Base-by-base conservation (phyloP, 192 early-diverging fungal genomes). In the Pilaira anomala region DNA sequence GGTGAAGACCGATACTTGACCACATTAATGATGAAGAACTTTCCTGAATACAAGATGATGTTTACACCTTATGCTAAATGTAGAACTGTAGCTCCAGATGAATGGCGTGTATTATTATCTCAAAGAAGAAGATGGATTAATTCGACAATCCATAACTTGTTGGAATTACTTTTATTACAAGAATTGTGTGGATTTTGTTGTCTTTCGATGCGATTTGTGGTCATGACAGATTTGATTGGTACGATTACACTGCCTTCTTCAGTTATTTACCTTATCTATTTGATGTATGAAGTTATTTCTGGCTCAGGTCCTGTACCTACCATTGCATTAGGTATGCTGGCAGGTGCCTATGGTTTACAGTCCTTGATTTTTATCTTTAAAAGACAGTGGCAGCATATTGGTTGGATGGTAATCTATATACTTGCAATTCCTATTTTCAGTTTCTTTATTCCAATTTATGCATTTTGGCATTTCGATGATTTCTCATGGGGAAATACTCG, bases 91-190 rank as follows among this genome's bases (percentile, higher is more conserved):
- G 97, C 92, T 12, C 97, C 97, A 9, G 97, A 98, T 66, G 84
- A 86, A 65, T 96, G 94, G 88, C 78, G 81, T 44, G 90, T 99
- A n/a, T 69, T 99, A 50, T 76, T 99, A 41, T 99, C 97, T 13
- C 97, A 99, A 76, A 88, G 97, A 63, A 91, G 97, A 76, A 88
- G 97, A 68, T 99, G 97, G 97, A 99, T 99, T 72, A 99, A 99
- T 79, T 97, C 95, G 25, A 99, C 97, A 2, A 90, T 99, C 21
- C 97, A 99, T 83, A 99, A 99, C 72, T 77, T 98, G 66, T 83
- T 98, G 55, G 97, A 99, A 72, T 79, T 99, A 39, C 68, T 94
- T 26, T 85, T 93, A 63, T 74, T 99, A 59, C 90, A 90, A 7
- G 93, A 97, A 61, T 85, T 98, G 45, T 98, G 98, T 66, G 96